phyloP scores from a whole-genome alignment of 306 rosid genomes.

The Gastrolobium bilobum region DNA sequence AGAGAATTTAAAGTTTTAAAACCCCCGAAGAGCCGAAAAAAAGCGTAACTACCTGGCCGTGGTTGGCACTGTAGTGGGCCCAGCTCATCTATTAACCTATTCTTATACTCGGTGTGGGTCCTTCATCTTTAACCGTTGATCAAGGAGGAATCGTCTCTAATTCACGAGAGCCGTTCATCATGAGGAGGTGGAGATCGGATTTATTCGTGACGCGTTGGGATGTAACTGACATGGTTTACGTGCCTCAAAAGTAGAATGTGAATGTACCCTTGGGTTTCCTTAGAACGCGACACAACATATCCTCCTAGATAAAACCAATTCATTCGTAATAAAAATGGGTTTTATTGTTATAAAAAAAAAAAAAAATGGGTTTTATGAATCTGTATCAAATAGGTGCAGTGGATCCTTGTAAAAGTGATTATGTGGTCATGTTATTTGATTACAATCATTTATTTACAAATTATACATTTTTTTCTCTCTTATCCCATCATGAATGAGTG shows the following conservation, averaged over 20 bases:
- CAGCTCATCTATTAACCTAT: conserved; percentile 35
- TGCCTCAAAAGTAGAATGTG: conserved; percentile 34
- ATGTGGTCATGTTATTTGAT: no score
- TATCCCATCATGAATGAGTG: no score
- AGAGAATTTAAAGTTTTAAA: conserved; percentile 40
- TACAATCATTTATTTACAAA: no score
- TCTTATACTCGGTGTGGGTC: conserved; percentile 37
- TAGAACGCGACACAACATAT: conserved; percentile 37
- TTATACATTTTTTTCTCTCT: no score
- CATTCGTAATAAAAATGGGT: no score
- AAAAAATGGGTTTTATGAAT: no score
- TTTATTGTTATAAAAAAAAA: no score
- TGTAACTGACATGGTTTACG: conserved; percentile 50
- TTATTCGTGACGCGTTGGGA: conserved; percentile 33
- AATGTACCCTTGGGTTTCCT: conserved; percentile 1
- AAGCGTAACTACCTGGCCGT: background rate
- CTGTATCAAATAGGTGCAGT: no score
- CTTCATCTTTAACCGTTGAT: conserved; percentile 40
- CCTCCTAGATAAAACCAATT: background rate
- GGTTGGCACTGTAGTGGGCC: conserved; percentile 51
- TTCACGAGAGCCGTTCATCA: conserved; percentile 7
- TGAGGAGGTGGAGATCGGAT: background rate
- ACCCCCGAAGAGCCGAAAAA: background rate
- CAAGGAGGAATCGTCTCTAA: background rate
- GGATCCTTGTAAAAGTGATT: no score